Evolutionary conservation across 75 land plant genomes (phyloP).

Genomic region (Picea glauca): DNA sequence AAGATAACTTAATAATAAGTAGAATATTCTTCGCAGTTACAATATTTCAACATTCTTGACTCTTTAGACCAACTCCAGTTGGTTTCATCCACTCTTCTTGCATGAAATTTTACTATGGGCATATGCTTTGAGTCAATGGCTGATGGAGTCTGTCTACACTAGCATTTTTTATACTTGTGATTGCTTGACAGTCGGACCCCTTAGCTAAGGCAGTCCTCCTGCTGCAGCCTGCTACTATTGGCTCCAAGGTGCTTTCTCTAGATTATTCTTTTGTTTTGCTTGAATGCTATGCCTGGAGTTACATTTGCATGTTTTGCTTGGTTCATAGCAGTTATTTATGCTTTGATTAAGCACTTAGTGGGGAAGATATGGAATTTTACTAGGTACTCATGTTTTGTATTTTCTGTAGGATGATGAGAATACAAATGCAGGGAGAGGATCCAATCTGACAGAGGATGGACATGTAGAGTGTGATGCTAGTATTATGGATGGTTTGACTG

Average conservation of each 20-base stretch:
- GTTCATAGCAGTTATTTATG: neutral
- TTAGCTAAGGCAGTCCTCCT: too few species aligned
- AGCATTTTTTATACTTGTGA: neutral
- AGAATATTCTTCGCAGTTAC: too few species aligned
- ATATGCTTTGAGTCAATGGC: neutral
- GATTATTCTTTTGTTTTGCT: neutral
- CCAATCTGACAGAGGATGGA: slow-evolving; percentile 92
- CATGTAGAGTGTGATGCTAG: slow-evolving; percentile 99
- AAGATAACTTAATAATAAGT: too few species aligned
- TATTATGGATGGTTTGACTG: slow-evolving; percentile 87
- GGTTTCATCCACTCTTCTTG: neutral
- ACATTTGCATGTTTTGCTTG: neutral
- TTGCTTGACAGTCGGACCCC: neutral
- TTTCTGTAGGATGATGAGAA: slow-evolving; percentile 76
- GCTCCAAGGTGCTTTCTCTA: neutral
- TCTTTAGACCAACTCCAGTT: neutral
- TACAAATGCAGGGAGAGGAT: slow-evolving; percentile 97
- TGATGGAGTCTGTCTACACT: too few species aligned
- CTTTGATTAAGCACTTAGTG: neutral
- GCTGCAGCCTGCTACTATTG: neutral
- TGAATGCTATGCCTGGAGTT: neutral
- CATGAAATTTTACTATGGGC: neutral
- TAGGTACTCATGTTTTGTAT: slow-evolving; percentile 4
- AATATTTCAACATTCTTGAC: neutral
- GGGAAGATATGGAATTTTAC: neutral